phyloP scores from a whole-genome alignment of 768 basidiomycete species.

The Suillus alpinus region DNA sequence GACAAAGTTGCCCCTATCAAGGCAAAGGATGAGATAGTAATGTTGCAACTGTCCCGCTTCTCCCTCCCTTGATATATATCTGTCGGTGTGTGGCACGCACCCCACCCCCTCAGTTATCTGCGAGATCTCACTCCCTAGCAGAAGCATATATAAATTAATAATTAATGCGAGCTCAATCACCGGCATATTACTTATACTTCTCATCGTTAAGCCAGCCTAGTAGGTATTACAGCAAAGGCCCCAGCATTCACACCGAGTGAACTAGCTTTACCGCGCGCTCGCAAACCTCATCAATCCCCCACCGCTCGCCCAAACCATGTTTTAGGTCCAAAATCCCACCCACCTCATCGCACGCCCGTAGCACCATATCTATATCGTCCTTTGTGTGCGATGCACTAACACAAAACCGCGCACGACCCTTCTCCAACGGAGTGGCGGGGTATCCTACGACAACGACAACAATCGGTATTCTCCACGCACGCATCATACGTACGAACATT shows the following conservation, averaged over 20 bases:
- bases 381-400: constrained; percentile 95
- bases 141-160: not conserved
- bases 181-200: not conserved
- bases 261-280: constrained; percentile 76
- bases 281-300: constrained; percentile 75
- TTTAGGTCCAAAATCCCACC: constrained; percentile 90
- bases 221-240: too few relatives aligned
- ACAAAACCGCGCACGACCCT: constrained; percentile 89
- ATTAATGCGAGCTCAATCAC: not conserved
- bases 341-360: constrained; percentile 88
- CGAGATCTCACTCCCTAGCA: not conserved
- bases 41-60: not conserved
- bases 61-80: not conserved
- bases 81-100: not conserved
- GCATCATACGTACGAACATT: constrained; percentile 88
- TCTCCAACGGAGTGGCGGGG: constrained; percentile 87
- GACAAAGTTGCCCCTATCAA: not conserved
- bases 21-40: too few relatives aligned
- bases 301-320: constrained; percentile 69
- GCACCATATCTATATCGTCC: constrained; percentile 85
- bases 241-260: constrained; percentile 23
- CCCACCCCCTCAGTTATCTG: not conserved
- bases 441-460: constrained; percentile 90
- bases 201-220: too few relatives aligned
- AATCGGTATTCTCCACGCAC: constrained; percentile 58